Evolutionary conservation across 1,284 basidiomycete genomes (phyloP).

Genomic region (Coriolopsis trogii): DNA sequence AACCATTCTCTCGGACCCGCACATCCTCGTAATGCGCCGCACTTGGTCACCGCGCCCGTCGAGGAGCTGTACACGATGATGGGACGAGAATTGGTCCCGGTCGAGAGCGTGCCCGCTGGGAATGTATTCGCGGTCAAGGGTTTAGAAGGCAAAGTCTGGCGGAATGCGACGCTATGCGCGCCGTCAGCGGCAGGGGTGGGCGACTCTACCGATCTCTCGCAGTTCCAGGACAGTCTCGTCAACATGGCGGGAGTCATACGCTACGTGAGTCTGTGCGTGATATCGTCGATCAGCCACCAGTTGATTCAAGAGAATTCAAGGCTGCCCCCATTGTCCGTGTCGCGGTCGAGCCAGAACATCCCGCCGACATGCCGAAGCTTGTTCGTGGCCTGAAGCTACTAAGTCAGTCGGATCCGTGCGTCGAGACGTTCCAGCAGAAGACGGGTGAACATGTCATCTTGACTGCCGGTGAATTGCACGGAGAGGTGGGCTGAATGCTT

Average conservation of each 20-base stretch:
- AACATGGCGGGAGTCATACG: slow-evolving; percentile 84
- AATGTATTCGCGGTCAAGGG: slow-evolving; percentile 96
- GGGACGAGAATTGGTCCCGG: slow-evolving; percentile 90
- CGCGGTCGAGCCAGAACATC: slow-evolving; percentile 87
- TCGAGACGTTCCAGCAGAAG: slow-evolving; percentile 95
- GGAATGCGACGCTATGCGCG: slow-evolving; percentile 90
- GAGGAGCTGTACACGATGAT: slow-evolving; percentile 95
- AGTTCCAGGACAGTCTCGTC: slow-evolving; percentile 61
- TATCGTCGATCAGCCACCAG: too few species aligned
- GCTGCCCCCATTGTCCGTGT: slow-evolving; percentile 93
- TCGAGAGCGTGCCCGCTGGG: slow-evolving; percentile 87
- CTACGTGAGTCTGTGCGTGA: slow-evolving; percentile 54
- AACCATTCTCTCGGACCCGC: slow-evolving; percentile 64
- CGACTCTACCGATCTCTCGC: slow-evolving; percentile 38
- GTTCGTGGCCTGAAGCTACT: slow-evolving; percentile 88
- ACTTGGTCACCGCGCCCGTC: slow-evolving; percentile 66
- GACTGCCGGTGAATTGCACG: slow-evolving; percentile 94
- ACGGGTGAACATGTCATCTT: slow-evolving; percentile 98
- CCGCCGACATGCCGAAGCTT: slow-evolving; percentile 93
- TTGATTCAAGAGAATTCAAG: slow-evolving; percentile 40
- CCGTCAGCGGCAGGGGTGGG: slow-evolving; percentile 49
- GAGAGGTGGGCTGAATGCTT: slow-evolving; percentile 88
- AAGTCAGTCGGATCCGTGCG: slow-evolving; percentile 96
- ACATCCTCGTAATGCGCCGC: slow-evolving; percentile 74
- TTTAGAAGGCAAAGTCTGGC: slow-evolving; percentile 87